Conservation (phyloP, 2,329 filamentous ascomycete species). For the Penicillium sclerotigenum region DNA sequence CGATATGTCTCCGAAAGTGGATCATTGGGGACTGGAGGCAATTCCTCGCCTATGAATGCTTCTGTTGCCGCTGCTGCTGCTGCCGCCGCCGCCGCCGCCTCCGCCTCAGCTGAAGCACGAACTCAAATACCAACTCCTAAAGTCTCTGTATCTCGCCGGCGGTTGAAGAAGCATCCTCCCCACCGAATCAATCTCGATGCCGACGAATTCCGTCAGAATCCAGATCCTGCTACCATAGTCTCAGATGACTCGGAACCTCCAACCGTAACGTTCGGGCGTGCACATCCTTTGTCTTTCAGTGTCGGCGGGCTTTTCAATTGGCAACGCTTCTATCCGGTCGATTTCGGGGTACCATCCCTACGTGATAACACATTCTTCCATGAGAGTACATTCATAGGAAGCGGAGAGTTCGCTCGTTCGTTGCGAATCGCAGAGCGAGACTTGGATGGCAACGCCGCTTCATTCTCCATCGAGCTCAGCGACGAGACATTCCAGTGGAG, state of each 20-base stretch:
- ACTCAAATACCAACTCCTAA: background rate
- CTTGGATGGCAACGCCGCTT: constrained; percentile 43
- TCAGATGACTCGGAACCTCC: constrained; percentile 18
- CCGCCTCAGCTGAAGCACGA: background rate
- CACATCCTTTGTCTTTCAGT: constrained; percentile 22
- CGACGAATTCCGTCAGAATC: constrained; percentile 37
- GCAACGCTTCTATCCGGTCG: constrained; percentile 50
- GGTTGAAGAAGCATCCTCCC: constrained; percentile 40
- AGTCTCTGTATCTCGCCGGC: constrained; percentile 18
- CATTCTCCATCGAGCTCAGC: constrained; percentile 38
- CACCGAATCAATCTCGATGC: constrained; percentile 47
- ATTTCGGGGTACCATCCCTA: constrained; percentile 54
- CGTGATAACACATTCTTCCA: constrained; percentile 55
- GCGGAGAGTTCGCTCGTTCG: constrained; percentile 51
- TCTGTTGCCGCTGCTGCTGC: background rate
- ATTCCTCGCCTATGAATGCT: constrained; percentile 1
- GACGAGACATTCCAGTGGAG: constrained; percentile 46
- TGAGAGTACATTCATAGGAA: constrained; percentile 56
- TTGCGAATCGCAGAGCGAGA: constrained; percentile 42
- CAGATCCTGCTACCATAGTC: constrained; percentile 38
- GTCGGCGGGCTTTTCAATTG: constrained; percentile 47
- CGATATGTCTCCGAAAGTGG: constrained; percentile 34
- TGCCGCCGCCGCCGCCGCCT: background rate
- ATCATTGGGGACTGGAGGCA: background rate
- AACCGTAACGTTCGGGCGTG: background rate